Conservation (phyloP, 345 rosid genomes). For the Corchorus capsularis region DNA sequence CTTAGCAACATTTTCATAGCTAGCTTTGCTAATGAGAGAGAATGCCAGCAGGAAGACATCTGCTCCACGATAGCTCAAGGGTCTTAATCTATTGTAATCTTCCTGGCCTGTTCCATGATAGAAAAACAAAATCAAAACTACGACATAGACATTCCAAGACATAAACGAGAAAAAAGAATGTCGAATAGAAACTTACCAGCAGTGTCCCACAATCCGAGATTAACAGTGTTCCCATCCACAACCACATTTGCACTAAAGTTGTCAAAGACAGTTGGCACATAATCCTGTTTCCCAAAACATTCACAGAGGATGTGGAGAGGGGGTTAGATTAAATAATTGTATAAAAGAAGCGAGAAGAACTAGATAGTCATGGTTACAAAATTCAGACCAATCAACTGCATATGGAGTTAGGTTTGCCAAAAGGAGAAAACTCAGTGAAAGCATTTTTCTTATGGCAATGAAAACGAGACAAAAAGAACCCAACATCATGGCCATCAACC, state of each 20-base stretch:
- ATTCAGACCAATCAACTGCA: background rate
- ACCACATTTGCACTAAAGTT: conserved; percentile 99
- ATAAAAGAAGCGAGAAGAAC: background rate
- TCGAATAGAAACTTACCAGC: conserved; percentile 55
- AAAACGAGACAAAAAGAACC: background rate
- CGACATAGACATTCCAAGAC: background rate
- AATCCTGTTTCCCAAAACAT: conserved; percentile 58
- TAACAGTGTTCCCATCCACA: conserved; percentile 88
- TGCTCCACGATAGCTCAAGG: conserved; percentile 92
- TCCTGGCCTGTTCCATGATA: conserved; percentile 71
- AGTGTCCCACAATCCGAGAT: conserved; percentile 97
- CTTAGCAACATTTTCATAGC: conserved; percentile 86
- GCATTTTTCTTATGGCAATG: background rate
- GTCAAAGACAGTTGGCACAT: conserved; percentile 95
- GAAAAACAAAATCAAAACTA: conserved; percentile 15
- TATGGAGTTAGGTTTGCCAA: background rate
- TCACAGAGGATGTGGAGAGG: conserved; percentile 4
- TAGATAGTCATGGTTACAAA: background rate
- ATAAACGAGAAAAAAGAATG: background rate
- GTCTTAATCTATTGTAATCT: conserved; percentile 87
- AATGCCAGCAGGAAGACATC: conserved; percentile 90
- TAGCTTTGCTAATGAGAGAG: conserved; percentile 92
- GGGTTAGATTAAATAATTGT: conserved; percentile 5
- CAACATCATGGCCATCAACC: background rate
- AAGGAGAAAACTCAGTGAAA: background rate